These are phyloP conservation scores for Colletotrichum lentis DNA, from an alignment of 2,329 filamentous ascomycete genomes.

Conservation along the genomic window DNA sequence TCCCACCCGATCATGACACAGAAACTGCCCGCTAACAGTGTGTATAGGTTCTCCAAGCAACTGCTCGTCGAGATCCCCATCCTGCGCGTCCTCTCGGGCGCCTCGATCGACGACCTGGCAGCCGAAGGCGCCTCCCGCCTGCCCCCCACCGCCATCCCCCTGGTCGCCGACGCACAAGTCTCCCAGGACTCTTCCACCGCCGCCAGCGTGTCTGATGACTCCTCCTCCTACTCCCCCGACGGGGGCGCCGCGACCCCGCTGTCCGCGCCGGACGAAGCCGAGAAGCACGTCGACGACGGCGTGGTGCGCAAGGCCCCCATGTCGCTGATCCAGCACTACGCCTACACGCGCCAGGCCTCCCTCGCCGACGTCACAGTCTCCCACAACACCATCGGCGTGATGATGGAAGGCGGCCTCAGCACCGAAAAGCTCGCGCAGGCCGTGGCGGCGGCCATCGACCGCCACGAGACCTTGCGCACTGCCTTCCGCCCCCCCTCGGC, in stretches of 20 bases:
- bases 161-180: slow-evolving; percentile 3
- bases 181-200: neutral
- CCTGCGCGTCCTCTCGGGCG: slow-evolving; percentile 54
- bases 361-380: slow-evolving; percentile 53
- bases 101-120: slow-evolving; percentile 35
- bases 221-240: neutral
- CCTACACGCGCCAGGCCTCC: slow-evolving; percentile 42
- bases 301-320: slow-evolving; percentile 3
- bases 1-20: too few relatives aligned
- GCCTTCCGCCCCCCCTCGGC: slow-evolving; percentile 36
- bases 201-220: neutral
- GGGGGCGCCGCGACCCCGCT: neutral
- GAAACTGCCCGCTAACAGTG: too few relatives aligned
- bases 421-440: slow-evolving; percentile 47
- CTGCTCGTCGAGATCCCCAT: slow-evolving; percentile 54
- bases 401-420: slow-evolving; percentile 44
- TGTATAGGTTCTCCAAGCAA: slow-evolving; percentile 54
- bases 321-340: slow-evolving; percentile 5
- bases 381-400: slow-evolving; percentile 48
- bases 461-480: slow-evolving; percentile 49
- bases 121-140: neutral
- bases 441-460: slow-evolving; percentile 42
- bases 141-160: neutral
- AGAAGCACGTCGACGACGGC: neutral
- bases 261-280: neutral